phyloP scores from a whole-genome alignment of 2,329 filamentous ascomycete species.

The Cryphonectria japonica region DNA sequence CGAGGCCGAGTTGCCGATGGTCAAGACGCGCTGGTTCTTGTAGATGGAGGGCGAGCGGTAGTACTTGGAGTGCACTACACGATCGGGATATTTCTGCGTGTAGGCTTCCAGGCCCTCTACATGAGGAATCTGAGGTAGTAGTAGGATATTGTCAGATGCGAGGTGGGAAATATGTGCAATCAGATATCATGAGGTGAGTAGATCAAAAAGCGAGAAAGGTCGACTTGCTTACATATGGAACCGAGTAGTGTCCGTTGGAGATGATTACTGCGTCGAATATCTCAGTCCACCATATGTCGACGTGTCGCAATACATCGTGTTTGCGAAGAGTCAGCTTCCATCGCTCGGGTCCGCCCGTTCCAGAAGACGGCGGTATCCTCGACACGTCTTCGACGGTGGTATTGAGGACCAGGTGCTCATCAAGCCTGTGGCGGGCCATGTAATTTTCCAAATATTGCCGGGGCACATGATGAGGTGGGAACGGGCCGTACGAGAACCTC shows the following conservation, averaged over 20 bases:
- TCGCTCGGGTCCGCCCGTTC: slow-evolving; percentile 28
- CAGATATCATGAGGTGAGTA: not conserved
- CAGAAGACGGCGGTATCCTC: slow-evolving; percentile 33
- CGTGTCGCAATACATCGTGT: slow-evolving; percentile 45
- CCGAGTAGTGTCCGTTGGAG: slow-evolving; percentile 49
- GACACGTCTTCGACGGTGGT: slow-evolving; percentile 57
- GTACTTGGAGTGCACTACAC: slow-evolving; percentile 50
- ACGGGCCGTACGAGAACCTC: slow-evolving; percentile 58
- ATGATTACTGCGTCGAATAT: slow-evolving; percentile 50
- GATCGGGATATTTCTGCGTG: slow-evolving; percentile 42
- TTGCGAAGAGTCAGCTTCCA: slow-evolving; percentile 55
- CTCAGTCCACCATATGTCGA: slow-evolving; percentile 60
- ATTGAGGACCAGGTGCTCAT: slow-evolving; percentile 50
- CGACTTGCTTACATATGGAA: slow-evolving; percentile 46
- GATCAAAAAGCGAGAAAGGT: not conserved
- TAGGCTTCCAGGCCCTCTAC: slow-evolving; percentile 50
- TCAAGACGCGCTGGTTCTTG: slow-evolving; percentile 40
- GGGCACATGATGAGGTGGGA: slow-evolving; percentile 58
- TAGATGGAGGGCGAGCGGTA: slow-evolving; percentile 46
- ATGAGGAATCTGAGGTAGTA: slow-evolving; percentile 44
- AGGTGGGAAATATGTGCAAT: too few species aligned
- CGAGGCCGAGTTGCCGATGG: slow-evolving; percentile 51
- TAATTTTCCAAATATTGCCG: slow-evolving; percentile 61
- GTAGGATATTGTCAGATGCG: too few species aligned
- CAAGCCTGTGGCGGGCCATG: slow-evolving; percentile 53